Conservation (phyloP, 176 grass and related monocot genomes). For the Cenchrus americanus region DNA sequence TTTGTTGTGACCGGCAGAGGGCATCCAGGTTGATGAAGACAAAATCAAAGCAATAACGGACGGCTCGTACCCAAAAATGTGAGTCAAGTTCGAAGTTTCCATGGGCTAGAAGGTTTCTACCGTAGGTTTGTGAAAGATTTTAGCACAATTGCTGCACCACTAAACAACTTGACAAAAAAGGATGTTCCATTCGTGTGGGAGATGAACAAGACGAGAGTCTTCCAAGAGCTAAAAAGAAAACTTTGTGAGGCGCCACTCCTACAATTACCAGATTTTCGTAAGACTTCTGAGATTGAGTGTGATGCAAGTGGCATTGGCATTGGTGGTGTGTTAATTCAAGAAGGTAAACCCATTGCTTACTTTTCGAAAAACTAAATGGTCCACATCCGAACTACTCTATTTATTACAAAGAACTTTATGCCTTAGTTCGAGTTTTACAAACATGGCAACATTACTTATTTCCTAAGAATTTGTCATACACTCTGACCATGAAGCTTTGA, state of each 20-base stretch:
- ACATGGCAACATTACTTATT: background rate
- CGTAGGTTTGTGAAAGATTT: background rate
- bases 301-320: too few species aligned
- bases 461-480: background rate
- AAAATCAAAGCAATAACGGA: constrained; percentile 35
- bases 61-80: background rate
- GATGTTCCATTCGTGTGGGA: constrained; percentile 8
- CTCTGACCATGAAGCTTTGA: background rate
- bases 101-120: background rate
- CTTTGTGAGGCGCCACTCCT: too few species aligned
- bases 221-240: background rate
- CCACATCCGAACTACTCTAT: background rate
- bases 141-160: background rate
- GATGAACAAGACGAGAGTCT: background rate
- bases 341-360: background rate
- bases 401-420: constrained; percentile 6
- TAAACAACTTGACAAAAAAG: constrained; percentile 4
- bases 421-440: background rate
- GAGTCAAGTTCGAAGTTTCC: background rate
- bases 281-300: too few species aligned
- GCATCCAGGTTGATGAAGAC: background rate
- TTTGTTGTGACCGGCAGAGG: background rate
- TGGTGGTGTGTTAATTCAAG: background rate
- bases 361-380: background rate
- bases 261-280: too few species aligned